Evolutionary conservation across 2,329 filamentous ascomycete genomes (phyloP).

Genomic region (Colletotrichum tanaceti): DNA sequence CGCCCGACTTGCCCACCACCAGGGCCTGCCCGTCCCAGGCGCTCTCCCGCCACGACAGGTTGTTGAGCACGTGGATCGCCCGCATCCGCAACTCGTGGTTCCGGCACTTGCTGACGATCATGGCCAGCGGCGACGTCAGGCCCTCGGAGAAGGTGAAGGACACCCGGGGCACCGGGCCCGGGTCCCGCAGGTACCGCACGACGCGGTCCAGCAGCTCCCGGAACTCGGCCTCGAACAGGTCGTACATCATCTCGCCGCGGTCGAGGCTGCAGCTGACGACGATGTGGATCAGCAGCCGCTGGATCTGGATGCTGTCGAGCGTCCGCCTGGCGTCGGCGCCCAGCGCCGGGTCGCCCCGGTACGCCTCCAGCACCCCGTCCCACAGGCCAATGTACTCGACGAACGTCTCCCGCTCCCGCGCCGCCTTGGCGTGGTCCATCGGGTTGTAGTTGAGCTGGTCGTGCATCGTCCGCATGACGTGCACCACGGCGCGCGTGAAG

Average conservation of each 20-base stretch:
- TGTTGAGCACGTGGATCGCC: constrained; percentile 30
- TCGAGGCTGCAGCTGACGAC: constrained; percentile 38
- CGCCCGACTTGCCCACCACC: constrained; percentile 38
- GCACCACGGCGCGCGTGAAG: constrained; percentile 38
- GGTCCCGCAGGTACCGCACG: constrained; percentile 35
- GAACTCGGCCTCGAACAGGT: constrained; percentile 40
- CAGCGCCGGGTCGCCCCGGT: not conserved
- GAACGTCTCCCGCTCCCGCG: not conserved
- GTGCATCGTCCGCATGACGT: constrained; percentile 34
- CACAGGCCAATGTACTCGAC: constrained; percentile 27
- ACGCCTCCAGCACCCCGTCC: constrained; percentile 13
- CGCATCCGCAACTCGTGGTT: constrained; percentile 39
- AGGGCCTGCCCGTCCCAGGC: constrained; percentile 38
- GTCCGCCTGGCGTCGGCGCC: constrained; percentile 13
- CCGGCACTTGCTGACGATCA: constrained; percentile 40
- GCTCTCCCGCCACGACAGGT: constrained; percentile 39
- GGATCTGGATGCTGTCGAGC: constrained; percentile 37
- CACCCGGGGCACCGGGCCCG: constrained; percentile 10
- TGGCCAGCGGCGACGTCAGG: constrained; percentile 36
- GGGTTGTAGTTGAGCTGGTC: constrained; percentile 20
- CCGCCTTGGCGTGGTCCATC: not conserved
- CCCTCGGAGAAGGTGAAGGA: constrained; percentile 37
- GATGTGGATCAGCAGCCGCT: constrained; percentile 31
- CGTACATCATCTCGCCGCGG: constrained; percentile 38
- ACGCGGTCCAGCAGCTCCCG: constrained; percentile 28